A percentile compares a stretch with the other conserved stretches of the same genome.
These are phyloP conservation scores for Themeda triandra DNA, from an alignment of 176 grass and related monocot species.

Conservation along the genomic window DNA sequence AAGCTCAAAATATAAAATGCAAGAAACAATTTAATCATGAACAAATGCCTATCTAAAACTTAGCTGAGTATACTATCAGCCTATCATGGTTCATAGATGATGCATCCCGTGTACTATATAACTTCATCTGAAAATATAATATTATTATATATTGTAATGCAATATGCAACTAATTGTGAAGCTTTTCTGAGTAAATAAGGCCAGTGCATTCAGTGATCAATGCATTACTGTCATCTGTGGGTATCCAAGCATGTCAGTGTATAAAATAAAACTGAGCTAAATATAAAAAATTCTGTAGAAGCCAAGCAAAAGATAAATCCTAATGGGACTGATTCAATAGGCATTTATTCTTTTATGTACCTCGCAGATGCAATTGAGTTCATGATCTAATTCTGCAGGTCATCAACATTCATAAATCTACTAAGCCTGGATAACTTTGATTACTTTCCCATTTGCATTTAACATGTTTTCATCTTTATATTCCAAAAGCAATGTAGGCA, in stretches of 20 bases:
- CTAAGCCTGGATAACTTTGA: background rate
- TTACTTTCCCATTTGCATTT: background rate
- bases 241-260: background rate
- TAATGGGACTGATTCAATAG: background rate
- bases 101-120: slow-evolving; percentile 6
- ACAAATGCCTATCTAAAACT: background rate
- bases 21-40: background rate
- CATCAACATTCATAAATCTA: background rate
- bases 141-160: background rate
- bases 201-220: background rate
- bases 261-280: background rate
- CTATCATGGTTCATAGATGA: background rate
- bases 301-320: background rate
- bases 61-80: background rate
- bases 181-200: background rate
- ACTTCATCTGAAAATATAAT: background rate
- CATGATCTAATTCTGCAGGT: background rate
- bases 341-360: background rate
- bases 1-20: slow-evolving; percentile 21
- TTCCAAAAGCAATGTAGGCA: background rate
- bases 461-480: background rate
- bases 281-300: background rate
- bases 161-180: slow-evolving; percentile 6
- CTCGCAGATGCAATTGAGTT: background rate
- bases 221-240: background rate